Conservation (phyloP, 228 moss, liverwort and hornwort species). For the Sphagnum magellanicum region DNA sequence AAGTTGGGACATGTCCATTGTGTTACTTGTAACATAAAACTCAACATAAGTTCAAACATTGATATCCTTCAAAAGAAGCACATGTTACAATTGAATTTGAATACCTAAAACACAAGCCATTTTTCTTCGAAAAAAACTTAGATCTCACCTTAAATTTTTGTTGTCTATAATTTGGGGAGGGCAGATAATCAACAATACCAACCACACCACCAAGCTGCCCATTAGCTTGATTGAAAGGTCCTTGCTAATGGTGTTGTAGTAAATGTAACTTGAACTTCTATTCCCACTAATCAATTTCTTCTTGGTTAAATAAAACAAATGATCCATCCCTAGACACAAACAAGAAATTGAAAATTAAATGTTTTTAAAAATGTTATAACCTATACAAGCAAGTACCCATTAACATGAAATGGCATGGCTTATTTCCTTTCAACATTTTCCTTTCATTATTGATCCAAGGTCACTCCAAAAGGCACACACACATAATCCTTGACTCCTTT, state of each 20-base stretch:
- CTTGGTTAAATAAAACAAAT: constrained; percentile 50
- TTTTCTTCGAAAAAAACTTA: no score
- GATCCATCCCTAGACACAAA: constrained; percentile 12
- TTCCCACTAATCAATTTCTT: constrained; percentile 46
- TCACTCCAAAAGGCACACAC: neutral
- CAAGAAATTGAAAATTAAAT: neutral
- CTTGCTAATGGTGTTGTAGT: constrained; percentile 23
- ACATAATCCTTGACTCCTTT: neutral
- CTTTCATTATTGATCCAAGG: neutral
- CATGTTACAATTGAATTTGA: no score
- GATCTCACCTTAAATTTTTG: constrained; percentile 32
- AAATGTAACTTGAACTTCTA: constrained; percentile 20
- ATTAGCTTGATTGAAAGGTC: constrained; percentile 25
- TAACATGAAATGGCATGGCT: neutral
- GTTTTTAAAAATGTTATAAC: neutral
- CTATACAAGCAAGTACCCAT: neutral
- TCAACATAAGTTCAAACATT: no score
- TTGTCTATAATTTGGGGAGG: constrained; percentile 67
- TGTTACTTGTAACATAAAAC: no score
- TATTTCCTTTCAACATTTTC: neutral
- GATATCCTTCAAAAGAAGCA: no score
- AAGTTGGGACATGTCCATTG: no score
- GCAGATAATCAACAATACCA: neutral
- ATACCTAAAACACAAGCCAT: no score
- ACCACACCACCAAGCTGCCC: neutral